These are phyloP conservation scores for Hymenochaete sp. DNA, from an alignment of 1,284 basidiomycete genomes.

Conservation along the genomic window DNA sequence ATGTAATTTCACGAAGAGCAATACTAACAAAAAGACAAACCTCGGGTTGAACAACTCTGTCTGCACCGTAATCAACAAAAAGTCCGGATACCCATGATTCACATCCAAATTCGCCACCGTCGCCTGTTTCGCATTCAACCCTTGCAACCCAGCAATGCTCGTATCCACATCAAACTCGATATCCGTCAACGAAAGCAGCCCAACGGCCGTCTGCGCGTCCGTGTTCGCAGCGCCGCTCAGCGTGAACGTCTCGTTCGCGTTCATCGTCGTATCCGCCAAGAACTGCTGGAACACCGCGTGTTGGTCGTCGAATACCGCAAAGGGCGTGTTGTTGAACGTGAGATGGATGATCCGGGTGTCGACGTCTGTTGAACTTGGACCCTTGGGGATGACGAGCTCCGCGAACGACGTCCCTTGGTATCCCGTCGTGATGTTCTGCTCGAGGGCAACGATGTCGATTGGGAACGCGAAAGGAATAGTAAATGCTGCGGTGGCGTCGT, in stretches of 20 bases:
- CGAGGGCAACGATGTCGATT: constrained; percentile 53
- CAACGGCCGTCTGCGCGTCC: constrained; percentile 63
- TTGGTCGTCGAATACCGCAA: constrained; percentile 44
- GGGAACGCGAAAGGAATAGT: constrained; percentile 67
- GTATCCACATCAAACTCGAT: constrained; percentile 62
- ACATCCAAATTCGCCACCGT: constrained; percentile 59
- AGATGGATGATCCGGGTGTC: constrained; percentile 54
- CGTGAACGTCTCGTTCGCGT: constrained; percentile 40
- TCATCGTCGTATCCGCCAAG: constrained; percentile 55
- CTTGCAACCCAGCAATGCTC: constrained; percentile 58
- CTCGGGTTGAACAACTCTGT: constrained; percentile 55
- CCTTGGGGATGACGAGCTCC: constrained; percentile 53
- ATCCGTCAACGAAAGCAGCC: constrained; percentile 49
- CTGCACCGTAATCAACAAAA: constrained; percentile 63
- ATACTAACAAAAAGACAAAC: constrained; percentile 26
- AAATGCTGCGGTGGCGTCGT: constrained; percentile 54
- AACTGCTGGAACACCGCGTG: constrained; percentile 56
- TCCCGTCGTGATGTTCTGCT: constrained; percentile 54
- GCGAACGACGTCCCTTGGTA: constrained; percentile 52
- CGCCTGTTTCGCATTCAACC: constrained; percentile 53
- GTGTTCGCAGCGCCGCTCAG: constrained; percentile 54
- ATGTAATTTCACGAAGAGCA: constrained; percentile 11
- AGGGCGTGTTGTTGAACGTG: constrained; percentile 53
- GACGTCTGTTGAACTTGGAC: constrained; percentile 55
- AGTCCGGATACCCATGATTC: constrained; percentile 58